Conservation (phyloP, 2,329 filamentous ascomycete genomes). For the Pseudonectria buxi region DNA sequence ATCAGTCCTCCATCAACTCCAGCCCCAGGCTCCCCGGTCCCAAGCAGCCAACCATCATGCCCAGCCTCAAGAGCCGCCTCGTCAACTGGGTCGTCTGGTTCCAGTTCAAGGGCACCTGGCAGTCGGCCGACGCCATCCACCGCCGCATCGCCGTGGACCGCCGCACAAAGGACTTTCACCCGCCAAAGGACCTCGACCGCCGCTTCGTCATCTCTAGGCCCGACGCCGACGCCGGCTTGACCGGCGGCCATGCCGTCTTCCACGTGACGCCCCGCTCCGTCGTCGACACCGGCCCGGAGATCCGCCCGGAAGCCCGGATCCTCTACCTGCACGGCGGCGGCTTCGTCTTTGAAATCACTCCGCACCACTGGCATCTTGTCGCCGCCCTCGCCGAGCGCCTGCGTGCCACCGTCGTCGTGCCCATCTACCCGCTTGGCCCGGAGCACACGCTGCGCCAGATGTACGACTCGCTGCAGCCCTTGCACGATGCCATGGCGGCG, state of each 20-base stretch:
- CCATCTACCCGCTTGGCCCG: slow-evolving; percentile 27
- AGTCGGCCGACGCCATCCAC: slow-evolving; percentile 17
- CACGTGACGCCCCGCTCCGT: slow-evolving; percentile 24
- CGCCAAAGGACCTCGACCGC: slow-evolving; percentile 18
- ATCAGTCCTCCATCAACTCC: not conserved
- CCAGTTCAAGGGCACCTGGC: slow-evolving; percentile 19
- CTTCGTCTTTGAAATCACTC: slow-evolving; percentile 23
- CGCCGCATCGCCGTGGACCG: slow-evolving; percentile 18
- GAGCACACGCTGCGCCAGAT: slow-evolving; percentile 25
- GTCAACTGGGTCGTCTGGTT: slow-evolving; percentile 23
- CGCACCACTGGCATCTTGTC: slow-evolving; percentile 23
- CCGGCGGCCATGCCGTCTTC: slow-evolving; percentile 18
- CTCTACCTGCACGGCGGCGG: slow-evolving; percentile 27
- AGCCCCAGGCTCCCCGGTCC: not conserved
- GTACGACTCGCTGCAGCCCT: slow-evolving; percentile 25
- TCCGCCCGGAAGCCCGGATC: slow-evolving; percentile 21
- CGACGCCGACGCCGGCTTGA: slow-evolving; percentile 6
- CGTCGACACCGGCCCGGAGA: slow-evolving; percentile 5
- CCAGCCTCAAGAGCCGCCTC: slow-evolving; percentile 21
- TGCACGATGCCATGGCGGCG: slow-evolving; percentile 25
- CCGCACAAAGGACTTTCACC: slow-evolving; percentile 12
- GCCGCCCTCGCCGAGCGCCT: slow-evolving; percentile 22
- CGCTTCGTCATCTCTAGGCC: slow-evolving; percentile 21
- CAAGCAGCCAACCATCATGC: slow-evolving; percentile 12
- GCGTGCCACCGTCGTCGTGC: slow-evolving; percentile 25